Evolutionary conservation across 345 rosid genomes (phyloP), one percentile per base, ranked within the genome.

Genomic region (Sisymbrium altissimum): DNA sequence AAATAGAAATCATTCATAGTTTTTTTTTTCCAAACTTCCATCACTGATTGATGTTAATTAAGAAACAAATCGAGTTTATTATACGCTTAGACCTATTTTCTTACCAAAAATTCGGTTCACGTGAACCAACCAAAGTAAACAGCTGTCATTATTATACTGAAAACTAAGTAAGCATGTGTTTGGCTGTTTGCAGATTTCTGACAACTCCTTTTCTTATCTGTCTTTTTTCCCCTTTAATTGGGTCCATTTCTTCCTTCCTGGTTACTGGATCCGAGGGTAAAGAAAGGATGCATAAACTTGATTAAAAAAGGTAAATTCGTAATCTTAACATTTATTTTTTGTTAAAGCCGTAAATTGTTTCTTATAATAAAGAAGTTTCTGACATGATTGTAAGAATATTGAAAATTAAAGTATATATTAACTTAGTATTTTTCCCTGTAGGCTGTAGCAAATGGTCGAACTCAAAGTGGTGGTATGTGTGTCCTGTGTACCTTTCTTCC

Each of bases 101-200:
- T 33, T 66, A 57, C 9, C 9, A 14, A 56, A 67, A 74, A 59
- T 29, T 11, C 11, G 62, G 45, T 67, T 67, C 68, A 75, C 73
- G 73, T 75, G 79, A 75, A 60, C 46, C 68, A 75, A 75, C 68
- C 62, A 3, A 75, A 75, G 63, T 60, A 40, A 68, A 68, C 49
- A 75, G 56, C 69, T 75, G 74, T 75, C 79, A 43, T 68, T 60
- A 32, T 67, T 19, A 41, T 8, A 68, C 46, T 32, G 39, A 50
- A 75, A 68, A 61, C 15, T 6, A 75, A 67, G 62, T 46, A 36
- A 74, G 44, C 68, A 75, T 75, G 79, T 75, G 74, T 68, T n/a
- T n/a, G n/a, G n/a, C n/a, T n/a, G n/a, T n/a, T 52, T 68, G 56
- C 79, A 75, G 73, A 75, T 67, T 52, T 68, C 79, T 75, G 79